These are phyloP conservation scores for Acacia melanoxylon DNA, from an alignment of 306 rosid species.

Conservation along the genomic window DNA sequence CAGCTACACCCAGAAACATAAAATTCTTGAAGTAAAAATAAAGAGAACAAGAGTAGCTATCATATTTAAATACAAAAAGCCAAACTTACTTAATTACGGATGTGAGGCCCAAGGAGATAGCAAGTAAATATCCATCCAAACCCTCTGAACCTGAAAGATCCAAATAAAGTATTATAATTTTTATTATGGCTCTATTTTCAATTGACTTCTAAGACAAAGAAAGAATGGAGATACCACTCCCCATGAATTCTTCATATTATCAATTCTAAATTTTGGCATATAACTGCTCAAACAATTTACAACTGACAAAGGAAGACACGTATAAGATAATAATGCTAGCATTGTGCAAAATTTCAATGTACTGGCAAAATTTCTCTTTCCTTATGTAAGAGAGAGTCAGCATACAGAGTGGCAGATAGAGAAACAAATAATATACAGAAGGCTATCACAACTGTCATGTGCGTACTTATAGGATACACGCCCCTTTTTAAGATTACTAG, in stretches of 20 bases:
- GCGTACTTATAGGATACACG: background rate
- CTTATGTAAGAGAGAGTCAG: background rate
- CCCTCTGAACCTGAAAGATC: slow-evolving; percentile 58
- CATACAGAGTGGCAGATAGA: background rate
- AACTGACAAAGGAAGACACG: background rate
- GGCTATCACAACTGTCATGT: background rate
- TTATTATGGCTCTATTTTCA: slow-evolving; percentile 7
- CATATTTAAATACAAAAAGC: slow-evolving; percentile 19
- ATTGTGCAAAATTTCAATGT: background rate
- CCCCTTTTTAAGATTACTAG: background rate
- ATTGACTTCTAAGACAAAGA: slow-evolving; percentile 15
- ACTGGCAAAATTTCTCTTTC: background rate
- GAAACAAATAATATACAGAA: background rate
- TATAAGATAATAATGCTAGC: background rate
- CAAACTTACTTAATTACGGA: slow-evolving; percentile 76
- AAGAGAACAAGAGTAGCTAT: background rate
- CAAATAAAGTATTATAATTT: slow-evolving; percentile 16
- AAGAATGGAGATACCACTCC: slow-evolving; percentile 1
- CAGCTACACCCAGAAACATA: slow-evolving; percentile 13
- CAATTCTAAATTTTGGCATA: background rate
- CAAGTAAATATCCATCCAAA: slow-evolving; percentile 80
- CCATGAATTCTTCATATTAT: background rate
- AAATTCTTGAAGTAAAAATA: slow-evolving; percentile 8
- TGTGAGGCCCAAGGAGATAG: slow-evolving; percentile 79
- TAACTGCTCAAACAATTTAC: slow-evolving; percentile 6